phyloP scores from a whole-genome alignment of 306 rosid genomes.

The Prosopis cineraria region DNA sequence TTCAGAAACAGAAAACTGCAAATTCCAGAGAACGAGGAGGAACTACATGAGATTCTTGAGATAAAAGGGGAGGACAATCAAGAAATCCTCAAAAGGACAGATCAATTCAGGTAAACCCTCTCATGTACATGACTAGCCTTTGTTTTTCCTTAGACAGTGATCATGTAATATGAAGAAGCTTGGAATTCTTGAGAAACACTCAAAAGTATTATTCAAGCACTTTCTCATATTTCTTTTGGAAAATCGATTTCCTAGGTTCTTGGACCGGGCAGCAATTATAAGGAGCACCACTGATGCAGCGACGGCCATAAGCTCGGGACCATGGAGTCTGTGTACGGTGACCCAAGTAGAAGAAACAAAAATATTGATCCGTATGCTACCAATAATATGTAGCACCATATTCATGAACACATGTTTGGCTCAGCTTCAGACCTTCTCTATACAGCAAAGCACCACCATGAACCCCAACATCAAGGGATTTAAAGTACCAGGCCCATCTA shows the following conservation, averaged over 20 bases:
- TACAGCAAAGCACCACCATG: conserved; percentile 78
- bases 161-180: background rate
- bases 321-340: conserved; percentile 72
- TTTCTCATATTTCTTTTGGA: background rate
- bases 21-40: conserved; percentile 55
- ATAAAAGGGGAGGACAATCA: conserved; percentile 36
- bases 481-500: conserved; percentile 67
- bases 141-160: conserved; percentile 1
- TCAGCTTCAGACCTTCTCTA: conserved; percentile 78
- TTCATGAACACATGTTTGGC: conserved; percentile 82
- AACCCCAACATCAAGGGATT: conserved; percentile 51
- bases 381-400: conserved; percentile 72
- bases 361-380: conserved; percentile 80
- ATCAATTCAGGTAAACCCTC: conserved; percentile 68
- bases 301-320: conserved; percentile 32
- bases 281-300: conserved; percentile 22
- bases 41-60: conserved; percentile 49
- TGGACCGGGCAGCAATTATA: conserved; percentile 68
- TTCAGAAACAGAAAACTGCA: conserved; percentile 57
- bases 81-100: conserved; percentile 69
- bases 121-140: background rate
- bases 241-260: conserved; percentile 49
- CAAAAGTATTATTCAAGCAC: background rate
- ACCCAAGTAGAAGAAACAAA: conserved; percentile 89
- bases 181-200: background rate